These are phyloP conservation scores for Tulasnella sp. DNA, from an alignment of 768 basidiomycete species.

Conservation along the genomic window DNA sequence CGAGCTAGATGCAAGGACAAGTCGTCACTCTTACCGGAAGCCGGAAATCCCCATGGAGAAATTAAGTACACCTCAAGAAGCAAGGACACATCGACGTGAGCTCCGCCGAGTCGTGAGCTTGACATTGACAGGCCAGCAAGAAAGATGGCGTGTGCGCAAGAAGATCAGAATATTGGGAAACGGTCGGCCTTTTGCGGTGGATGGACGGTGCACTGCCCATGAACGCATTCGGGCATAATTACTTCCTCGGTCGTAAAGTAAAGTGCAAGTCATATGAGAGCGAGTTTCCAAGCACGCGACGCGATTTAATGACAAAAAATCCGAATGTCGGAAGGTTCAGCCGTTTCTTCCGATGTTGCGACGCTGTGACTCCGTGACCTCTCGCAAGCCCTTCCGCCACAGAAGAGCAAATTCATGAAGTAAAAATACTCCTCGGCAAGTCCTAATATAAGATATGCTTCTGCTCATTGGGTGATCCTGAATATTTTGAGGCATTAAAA, in stretches of 20 bases:
- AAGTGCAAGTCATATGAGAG: neutral
- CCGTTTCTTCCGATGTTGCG: neutral
- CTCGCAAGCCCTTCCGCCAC: neutral
- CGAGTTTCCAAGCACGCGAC: neutral
- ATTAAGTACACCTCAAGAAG: neutral
- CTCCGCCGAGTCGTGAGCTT: neutral
- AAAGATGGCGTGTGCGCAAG: neutral
- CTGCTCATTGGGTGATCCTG: neutral
- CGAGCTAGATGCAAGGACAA: neutral
- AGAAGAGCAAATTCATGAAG: neutral
- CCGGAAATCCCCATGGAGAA: neutral
- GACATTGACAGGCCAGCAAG: neutral
- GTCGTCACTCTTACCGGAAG: neutral
- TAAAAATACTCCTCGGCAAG: neutral
- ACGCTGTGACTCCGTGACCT: neutral
- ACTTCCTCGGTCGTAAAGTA: neutral
- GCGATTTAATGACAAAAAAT: neutral
- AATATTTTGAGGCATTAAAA: neutral
- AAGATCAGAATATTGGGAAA: neutral
- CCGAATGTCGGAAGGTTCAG: neutral
- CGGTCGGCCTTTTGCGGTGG: neutral
- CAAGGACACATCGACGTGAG: neutral
- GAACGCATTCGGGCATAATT: neutral
- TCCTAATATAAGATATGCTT: neutral
- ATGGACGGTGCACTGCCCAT: neutral